Percentiles rank a stretch among this genome's conserved stretches.
These are phyloP conservation scores for Arthrobotrys sinensis DNA, from an alignment of 2,329 filamentous ascomycete genomes.

Conservation along the genomic window DNA sequence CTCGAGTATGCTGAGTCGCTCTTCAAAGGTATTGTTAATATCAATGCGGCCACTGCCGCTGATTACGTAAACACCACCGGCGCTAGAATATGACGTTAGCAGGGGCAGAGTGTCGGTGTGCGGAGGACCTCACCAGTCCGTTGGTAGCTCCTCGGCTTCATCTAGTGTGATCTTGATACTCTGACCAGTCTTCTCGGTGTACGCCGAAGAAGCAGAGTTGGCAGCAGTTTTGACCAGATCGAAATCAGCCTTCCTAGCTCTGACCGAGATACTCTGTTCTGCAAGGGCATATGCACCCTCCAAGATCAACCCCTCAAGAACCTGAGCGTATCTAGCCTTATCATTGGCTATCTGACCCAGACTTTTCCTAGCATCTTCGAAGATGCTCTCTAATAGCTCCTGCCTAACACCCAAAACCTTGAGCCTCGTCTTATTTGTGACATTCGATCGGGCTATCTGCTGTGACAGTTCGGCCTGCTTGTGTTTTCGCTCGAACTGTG, in stretches of 20 bases:
- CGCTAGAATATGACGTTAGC: slow-evolving; percentile 71
- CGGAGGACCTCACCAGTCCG: slow-evolving; percentile 79
- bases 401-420: slow-evolving; percentile 89
- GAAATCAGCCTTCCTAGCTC: slow-evolving; percentile 84
- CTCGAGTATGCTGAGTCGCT: slow-evolving; percentile 87
- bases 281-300: slow-evolving; percentile 91
- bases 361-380: slow-evolving; percentile 83
- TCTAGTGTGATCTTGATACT: slow-evolving; percentile 81
- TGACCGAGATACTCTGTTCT: slow-evolving; percentile 82
- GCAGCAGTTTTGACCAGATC: slow-evolving; percentile 81
- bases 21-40: slow-evolving; percentile 98
- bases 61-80: slow-evolving; percentile 85
- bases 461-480: slow-evolving; percentile 98
- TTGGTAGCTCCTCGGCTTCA: slow-evolving; percentile 83
- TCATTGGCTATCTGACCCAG: slow-evolving; percentile 78
- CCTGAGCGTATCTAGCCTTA: slow-evolving; percentile 79
- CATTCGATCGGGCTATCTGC: slow-evolving; percentile 96
- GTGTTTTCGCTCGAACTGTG: slow-evolving; percentile 97
- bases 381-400: slow-evolving; percentile 90
- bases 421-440: slow-evolving; percentile 95
- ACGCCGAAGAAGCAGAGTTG: slow-evolving; percentile 82
- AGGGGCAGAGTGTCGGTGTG: neutral
- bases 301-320: slow-evolving; percentile 85
- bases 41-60: slow-evolving; percentile 93
- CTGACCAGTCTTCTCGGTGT: slow-evolving; percentile 82